Conservation (phyloP, 495 filamentous ascomycete species). For the Staphylotrichum longicolle region DNA sequence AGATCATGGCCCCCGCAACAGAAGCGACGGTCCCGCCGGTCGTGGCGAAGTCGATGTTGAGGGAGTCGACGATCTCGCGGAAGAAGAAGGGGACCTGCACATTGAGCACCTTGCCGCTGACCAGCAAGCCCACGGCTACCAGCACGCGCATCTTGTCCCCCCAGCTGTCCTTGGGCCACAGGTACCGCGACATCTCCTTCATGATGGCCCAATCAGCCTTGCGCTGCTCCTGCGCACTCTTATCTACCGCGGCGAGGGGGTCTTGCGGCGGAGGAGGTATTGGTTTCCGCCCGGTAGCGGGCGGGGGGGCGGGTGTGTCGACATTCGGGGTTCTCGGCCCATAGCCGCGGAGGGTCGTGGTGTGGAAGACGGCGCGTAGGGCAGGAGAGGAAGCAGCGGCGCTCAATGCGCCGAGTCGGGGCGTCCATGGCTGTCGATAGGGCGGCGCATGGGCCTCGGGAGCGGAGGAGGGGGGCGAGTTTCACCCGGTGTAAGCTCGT, state of each 20-base stretch:
- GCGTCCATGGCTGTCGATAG: conserved; percentile 4
- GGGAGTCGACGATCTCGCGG: conserved; percentile 92
- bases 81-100: conserved; percentile 99
- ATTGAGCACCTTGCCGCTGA: conserved; percentile 93
- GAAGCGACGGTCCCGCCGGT: conserved; percentile 83
- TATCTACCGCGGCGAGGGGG: conserved; percentile 42
- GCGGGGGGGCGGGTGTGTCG: conserved; percentile 1
- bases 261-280: conserved; percentile 20
- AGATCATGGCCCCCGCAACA: conserved; percentile 84
- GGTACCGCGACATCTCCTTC: conserved; percentile 91
- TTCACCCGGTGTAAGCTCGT: conserved; percentile 19
- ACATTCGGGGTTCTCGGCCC: neutral
- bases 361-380: conserved; percentile 28
- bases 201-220: conserved; percentile 98
- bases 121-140: conserved; percentile 71
- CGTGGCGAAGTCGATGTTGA: conserved; percentile 89
- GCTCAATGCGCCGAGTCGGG: conserved; percentile 11
- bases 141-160: conserved; percentile 82
- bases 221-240: conserved; percentile 77
- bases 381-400: conserved; percentile 10
- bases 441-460: conserved; percentile 7
- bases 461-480: conserved; percentile 15
- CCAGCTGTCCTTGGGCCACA: conserved; percentile 93
- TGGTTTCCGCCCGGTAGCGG: conserved; percentile 12
- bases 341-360: conserved; percentile 18